Base-by-base conservation (phyloP, 2,329 filamentous ascomycete genomes). In the Rutstroemia sp. region DNA sequence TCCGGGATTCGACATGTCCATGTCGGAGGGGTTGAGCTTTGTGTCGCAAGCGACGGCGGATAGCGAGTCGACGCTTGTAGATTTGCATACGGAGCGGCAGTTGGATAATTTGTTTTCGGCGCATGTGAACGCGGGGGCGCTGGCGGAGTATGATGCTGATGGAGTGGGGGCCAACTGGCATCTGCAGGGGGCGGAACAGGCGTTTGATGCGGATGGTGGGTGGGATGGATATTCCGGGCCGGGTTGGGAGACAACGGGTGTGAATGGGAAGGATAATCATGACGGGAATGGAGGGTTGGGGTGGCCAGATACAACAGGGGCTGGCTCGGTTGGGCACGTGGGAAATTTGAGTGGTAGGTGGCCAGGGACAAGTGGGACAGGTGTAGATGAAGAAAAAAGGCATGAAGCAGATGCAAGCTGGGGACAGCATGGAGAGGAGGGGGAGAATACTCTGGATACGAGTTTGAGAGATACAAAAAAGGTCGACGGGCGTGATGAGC, bases 21-120 rank as follows among this genome's bases (percentile, higher is more conserved):
- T 44, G 16, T 46, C 48, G 6, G 64, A 67, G 19, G 63, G 72
- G 38, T 59, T 75, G 5, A 68, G 69, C 59, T 76, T 74, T 63
- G 66, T 72, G 51, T 71, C 73, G 0, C 47, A 55, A 44, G 66
- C 68, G 38, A 62, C 62, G 17, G 61, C 66, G 6, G 68, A 70
- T 44, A 67, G 63, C 30, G 53, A 55, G 34, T 39, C 46, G n/a
- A 55, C 47, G 16, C 38, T 55, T 5, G 47, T 55, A 14, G 49
- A 51, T 12, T 25, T 51, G 40, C 47, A 40, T 27, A n/a, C 38
- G 9, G 19, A 23, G 23, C 44, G 12, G 21, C n/a, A 45, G n/a
- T 16, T 46, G 9, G 44, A 46, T 25, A 25, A 46, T 25, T 25
- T 46, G 10, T 46, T 46, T 23, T 10, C 44, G 2, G 44, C 10